A percentile compares a stretch with the other conserved stretches of the same genome.
Evolutionary conservation across 1,284 basidiomycete genomes (phyloP).

Genomic region (Rhodotorula sp.): DNA sequence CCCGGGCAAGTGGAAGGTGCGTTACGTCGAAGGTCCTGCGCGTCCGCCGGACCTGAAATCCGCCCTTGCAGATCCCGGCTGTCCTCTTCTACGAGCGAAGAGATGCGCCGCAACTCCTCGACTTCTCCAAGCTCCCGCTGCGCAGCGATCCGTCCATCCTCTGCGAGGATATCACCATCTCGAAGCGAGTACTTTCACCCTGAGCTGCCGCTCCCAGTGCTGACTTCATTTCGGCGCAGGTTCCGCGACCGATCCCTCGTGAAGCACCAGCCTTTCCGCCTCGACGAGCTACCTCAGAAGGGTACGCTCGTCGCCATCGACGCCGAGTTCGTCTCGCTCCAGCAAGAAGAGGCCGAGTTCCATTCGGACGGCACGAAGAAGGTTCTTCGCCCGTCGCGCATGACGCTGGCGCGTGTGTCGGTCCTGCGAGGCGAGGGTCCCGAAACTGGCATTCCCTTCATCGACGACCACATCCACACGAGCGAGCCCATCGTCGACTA

Average conservation of each 20-base stretch:
- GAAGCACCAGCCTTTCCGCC: constrained; percentile 70
- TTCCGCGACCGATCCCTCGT: constrained; percentile 71
- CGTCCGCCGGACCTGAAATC: neutral
- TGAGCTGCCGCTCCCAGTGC: accelerated
- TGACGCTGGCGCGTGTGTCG: constrained; percentile 91
- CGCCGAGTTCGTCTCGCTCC: constrained; percentile 95
- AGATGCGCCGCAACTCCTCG: constrained; percentile 61
- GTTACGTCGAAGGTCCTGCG: neutral
- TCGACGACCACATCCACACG: constrained; percentile 96
- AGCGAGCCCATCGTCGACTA: constrained; percentile 95
- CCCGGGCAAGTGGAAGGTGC: constrained; percentile 85
- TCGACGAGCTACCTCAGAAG: constrained; percentile 76
- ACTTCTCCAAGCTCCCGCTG: constrained; percentile 66
- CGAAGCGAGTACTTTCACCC: constrained; percentile 58
- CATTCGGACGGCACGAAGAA: constrained; percentile 92
- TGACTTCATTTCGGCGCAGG: constrained; percentile 50
- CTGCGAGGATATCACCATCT: constrained; percentile 80
- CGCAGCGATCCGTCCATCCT: constrained; percentile 72
- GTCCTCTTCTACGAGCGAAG: constrained; percentile 81
- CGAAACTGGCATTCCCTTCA: constrained; percentile 81
- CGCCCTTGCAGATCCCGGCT: constrained; percentile 67
- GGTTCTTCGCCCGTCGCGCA: constrained; percentile 82
- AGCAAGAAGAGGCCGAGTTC: constrained; percentile 94
- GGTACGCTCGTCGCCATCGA: constrained; percentile 93
- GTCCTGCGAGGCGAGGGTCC: constrained; percentile 82